Evolutionary conservation across 2,329 filamentous ascomycete species (phyloP).

Genomic region (Cyphellophora europaea): DNA sequence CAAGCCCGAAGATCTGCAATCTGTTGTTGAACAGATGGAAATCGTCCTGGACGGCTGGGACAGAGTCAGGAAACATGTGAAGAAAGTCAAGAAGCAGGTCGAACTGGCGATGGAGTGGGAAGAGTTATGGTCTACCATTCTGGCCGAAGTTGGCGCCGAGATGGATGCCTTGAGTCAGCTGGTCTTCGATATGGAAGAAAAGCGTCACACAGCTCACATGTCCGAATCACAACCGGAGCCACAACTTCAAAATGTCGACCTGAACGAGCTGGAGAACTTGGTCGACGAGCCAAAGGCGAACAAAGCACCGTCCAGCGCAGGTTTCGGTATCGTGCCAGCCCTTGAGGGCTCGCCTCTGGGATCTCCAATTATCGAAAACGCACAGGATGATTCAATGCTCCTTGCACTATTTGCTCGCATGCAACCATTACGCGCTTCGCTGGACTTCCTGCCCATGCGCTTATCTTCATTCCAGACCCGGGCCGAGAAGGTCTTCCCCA

Average conservation of each 20-base stretch:
- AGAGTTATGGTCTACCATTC: slow-evolving; percentile 85
- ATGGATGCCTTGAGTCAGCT: slow-evolving; percentile 69
- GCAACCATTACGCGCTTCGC: slow-evolving; percentile 82
- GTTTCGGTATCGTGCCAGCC: slow-evolving; percentile 56
- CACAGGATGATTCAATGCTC: slow-evolving; percentile 77
- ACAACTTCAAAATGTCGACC: slow-evolving; percentile 57
- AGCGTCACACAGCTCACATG: slow-evolving; percentile 67
- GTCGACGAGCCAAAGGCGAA: slow-evolving; percentile 68
- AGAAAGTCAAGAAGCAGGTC: slow-evolving; percentile 76
- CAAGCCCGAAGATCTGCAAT: slow-evolving; percentile 59
- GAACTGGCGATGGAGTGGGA: slow-evolving; percentile 99
- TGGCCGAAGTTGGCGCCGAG: slow-evolving; percentile 88
- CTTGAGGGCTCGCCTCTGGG: slow-evolving; percentile 39
- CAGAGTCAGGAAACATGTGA: slow-evolving; percentile 67
- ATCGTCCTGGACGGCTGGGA: slow-evolving; percentile 75
- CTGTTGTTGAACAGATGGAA: slow-evolving; percentile 82
- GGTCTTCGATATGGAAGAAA: slow-evolving; percentile 97
- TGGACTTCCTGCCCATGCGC: slow-evolving; percentile 94
- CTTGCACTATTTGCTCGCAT: slow-evolving; percentile 88
- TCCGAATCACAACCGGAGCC: slow-evolving; percentile 53
- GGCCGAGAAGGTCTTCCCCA: slow-evolving; percentile 72
- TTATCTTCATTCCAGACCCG: slow-evolving; percentile 75
- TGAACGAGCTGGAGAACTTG: slow-evolving; percentile 85
- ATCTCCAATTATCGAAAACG: slow-evolving; percentile 33
- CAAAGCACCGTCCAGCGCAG: slow-evolving; percentile 41